Evolutionary conservation across 768 basidiomycete genomes (phyloP), one percentile per base, ranked within the genome.

Genomic region (Termitomyces sp.): DNA sequence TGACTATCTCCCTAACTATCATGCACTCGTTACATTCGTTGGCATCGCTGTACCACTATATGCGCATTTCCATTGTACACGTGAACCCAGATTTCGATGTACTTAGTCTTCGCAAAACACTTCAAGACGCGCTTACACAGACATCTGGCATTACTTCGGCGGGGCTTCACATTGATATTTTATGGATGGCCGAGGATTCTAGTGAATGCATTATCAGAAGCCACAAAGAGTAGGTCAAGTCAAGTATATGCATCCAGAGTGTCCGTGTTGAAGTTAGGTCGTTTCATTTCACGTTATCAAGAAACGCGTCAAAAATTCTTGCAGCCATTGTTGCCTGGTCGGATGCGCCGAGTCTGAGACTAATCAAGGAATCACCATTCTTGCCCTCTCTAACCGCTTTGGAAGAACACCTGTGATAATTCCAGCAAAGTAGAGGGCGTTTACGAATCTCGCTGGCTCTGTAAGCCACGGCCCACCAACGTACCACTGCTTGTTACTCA

Each of bases 81-180:
- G 60, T 74, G 0, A 69, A 65, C 20, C 24, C 67, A 24, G 82
- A 56, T 9, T 50, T 44, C 5, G 61, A 85, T 27, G 71, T 67
- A 18, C 71, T 87, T 7, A 69, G 69, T 43, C 64, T 88, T 27
- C 72, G 86, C 20, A 86, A 83, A 67, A 57, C 74, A 2, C 66
- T 89, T 22, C 83, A 86, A 63, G 81, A 85, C 30, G 76, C 80
- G 0, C 71, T 89, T 40, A 53, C 72, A 8, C 80, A 83, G 63
- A 72, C 77, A 9, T 86, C 87, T 61, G 87, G 88, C 3, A 58
- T 78, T 40, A 80, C 82, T 4, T 71, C 72, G 9, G 77, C 85
- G 1, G 73, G 76, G 47, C 76, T 75, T 2, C 80, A 85, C 58
- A 57, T 89, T 33, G 88, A 89, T 63, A 68, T 89, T 10, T 70